A percentile compares a stretch with the other conserved stretches of the same genome.
Evolutionary conservation across 805 yeast genomes (phyloP).

Genomic region (Komagataella populi): DNA sequence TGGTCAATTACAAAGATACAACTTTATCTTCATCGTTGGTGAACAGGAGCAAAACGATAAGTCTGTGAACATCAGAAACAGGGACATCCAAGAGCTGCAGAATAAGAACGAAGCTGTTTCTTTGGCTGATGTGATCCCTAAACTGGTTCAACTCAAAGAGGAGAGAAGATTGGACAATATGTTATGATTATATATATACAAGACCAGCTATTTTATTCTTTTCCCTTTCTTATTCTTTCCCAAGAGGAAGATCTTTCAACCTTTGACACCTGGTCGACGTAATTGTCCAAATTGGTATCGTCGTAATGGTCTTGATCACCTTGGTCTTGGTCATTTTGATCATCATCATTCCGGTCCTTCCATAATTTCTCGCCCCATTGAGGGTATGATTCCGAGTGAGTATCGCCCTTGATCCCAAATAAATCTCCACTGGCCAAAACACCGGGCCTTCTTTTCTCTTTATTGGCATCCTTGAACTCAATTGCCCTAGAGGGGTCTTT

Average conservation of each 20-base stretch:
- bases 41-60: constrained; percentile 74
- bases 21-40: constrained; percentile 94
- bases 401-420: background rate
- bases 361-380: background rate
- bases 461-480: background rate
- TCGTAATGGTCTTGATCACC: background rate
- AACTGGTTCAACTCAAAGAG: constrained; percentile 54
- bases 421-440: background rate
- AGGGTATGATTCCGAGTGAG: background rate
- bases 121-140: constrained; percentile 57
- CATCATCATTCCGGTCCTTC: background rate
- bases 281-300: background rate
- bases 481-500: background rate
- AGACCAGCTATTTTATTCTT: background rate
- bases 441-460: background rate
- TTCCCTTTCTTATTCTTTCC: background rate
- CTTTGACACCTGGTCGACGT: background rate
- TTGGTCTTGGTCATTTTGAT: background rate
- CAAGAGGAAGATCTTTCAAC: background rate
- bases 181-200: constrained; percentile 8
- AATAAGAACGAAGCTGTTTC: constrained; percentile 78
- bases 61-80: constrained; percentile 89
- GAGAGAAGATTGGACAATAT: constrained; percentile 66
- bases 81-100: constrained; percentile 89
- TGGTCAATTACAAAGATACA: constrained; percentile 89